A percentile compares a stretch with the other conserved stretches of the same genome.
Evolutionary conservation across 1,284 basidiomycete species (phyloP).

Genomic region (Microbotryum saponariae): DNA sequence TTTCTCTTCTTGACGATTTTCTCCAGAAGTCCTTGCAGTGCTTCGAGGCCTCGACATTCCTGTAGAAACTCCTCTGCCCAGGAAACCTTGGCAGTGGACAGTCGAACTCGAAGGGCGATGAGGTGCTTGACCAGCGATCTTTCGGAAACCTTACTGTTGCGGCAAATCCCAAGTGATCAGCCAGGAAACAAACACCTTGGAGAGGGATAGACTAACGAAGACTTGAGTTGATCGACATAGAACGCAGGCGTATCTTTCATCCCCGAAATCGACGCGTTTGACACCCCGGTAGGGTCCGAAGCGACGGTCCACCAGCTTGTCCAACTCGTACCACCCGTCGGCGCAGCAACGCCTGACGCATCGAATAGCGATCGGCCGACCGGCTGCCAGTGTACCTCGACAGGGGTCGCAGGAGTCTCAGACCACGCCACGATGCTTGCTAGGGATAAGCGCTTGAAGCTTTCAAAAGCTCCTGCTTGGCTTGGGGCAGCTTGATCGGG

Average conservation of each 20-base stretch:
- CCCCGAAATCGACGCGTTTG: slow-evolving; percentile 39
- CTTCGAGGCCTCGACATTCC: slow-evolving; percentile 57
- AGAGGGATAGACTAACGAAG: slow-evolving; percentile 46
- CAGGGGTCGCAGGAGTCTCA: slow-evolving; percentile 38
- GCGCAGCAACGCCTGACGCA: not conserved
- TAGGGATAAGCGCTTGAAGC: slow-evolving; percentile 49
- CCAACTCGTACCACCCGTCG: slow-evolving; percentile 19
- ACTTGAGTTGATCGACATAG: slow-evolving; percentile 45
- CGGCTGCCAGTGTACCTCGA: not conserved
- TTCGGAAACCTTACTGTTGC: slow-evolving; percentile 47
- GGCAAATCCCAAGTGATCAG: not conserved
- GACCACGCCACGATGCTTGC: slow-evolving; percentile 43
- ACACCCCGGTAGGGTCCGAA: slow-evolving; percentile 41
- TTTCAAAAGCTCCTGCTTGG: slow-evolving; percentile 46
- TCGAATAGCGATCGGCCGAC: not conserved
- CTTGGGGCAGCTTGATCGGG: slow-evolving; percentile 32
- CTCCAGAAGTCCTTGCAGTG: slow-evolving; percentile 52
- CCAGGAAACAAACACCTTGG: not conserved
- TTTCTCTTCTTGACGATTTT: slow-evolving; percentile 16
- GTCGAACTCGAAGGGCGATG: slow-evolving; percentile 72
- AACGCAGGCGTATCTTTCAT: slow-evolving; percentile 34
- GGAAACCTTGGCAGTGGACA: slow-evolving; percentile 68
- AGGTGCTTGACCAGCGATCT: slow-evolving; percentile 65
- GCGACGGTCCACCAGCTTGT: slow-evolving; percentile 47
- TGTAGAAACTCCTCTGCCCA: slow-evolving; percentile 72